phyloP scores from a whole-genome alignment of 257 asterid genomes.

The Dorcoceras hygrometricum region DNA sequence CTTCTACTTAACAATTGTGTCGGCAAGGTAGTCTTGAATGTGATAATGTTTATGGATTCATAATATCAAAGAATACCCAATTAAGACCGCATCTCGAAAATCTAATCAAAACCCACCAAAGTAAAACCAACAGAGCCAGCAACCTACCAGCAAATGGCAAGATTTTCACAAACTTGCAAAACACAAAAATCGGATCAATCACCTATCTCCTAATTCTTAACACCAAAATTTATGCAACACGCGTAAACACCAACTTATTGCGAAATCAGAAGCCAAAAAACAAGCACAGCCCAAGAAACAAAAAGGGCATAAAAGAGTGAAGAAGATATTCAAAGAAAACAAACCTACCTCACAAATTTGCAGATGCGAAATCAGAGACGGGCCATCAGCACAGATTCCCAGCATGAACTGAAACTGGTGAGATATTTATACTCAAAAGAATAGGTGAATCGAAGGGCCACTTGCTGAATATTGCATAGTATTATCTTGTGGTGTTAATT shows the following conservation, averaged over 20 bases:
- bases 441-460: conserved; percentile 6
- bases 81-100: background rate
- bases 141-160: background rate
- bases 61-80: background rate
- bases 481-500: background rate
- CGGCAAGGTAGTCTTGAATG: background rate
- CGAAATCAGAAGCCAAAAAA: background rate
- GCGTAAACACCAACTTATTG: background rate
- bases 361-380: conserved; percentile 4
- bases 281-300: conserved; percentile 1
- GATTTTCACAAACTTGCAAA: background rate
- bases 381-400: background rate
- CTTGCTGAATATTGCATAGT: conserved; percentile 10
- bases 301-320: background rate
- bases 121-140: background rate
- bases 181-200: conserved; percentile 14
- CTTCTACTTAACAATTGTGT: background rate
- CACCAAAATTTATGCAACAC: conserved; percentile 13
- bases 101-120: conserved; percentile 3
- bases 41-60: background rate
- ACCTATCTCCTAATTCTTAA: background rate
- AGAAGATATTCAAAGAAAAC: background rate
- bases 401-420: background rate
- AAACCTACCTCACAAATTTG: conserved; percentile 29
- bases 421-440: background rate